Evolutionary conservation across 345 rosid species (phyloP).

Genomic region (Citrus glauca): DNA sequence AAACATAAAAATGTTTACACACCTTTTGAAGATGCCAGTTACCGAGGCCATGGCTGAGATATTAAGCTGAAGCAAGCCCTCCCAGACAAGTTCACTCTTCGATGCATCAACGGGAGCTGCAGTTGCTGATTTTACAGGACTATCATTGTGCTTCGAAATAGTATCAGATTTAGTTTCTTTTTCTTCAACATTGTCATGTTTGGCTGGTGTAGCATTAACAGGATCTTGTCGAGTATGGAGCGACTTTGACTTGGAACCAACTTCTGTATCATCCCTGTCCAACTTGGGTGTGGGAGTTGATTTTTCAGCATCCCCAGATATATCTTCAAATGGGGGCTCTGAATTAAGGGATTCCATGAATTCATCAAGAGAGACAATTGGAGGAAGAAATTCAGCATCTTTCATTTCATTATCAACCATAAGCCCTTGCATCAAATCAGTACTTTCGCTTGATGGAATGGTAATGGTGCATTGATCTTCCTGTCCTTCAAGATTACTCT

Average conservation of each 20-base stretch:
- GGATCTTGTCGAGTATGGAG: slow-evolving; percentile 25
- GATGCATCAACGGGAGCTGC: slow-evolving; percentile 16
- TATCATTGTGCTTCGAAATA: slow-evolving; percentile 20
- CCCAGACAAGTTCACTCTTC: slow-evolving; percentile 65
- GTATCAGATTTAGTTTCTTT: slow-evolving; percentile 11
- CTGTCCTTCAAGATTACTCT: slow-evolving; percentile 29
- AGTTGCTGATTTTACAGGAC: slow-evolving; percentile 23
- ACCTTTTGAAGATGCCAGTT: slow-evolving; percentile 72
- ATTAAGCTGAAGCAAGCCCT: slow-evolving; percentile 72
- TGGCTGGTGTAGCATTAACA: slow-evolving; percentile 21
- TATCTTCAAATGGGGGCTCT: slow-evolving; percentile 80
- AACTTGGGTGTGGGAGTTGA: slow-evolving; percentile 21
- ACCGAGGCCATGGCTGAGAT: slow-evolving; percentile 44
- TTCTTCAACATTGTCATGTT: slow-evolving; percentile 27
- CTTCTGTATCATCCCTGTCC: slow-evolving; percentile 40
- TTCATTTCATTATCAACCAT: slow-evolving; percentile 82
- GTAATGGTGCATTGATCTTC: slow-evolving; percentile 36
- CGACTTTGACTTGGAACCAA: slow-evolving; percentile 31
- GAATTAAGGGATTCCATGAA: slow-evolving; percentile 89
- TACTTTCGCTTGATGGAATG: slow-evolving; percentile 55
- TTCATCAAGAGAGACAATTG: slow-evolving; percentile 84
- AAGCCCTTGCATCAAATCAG: slow-evolving; percentile 50
- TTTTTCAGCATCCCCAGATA: slow-evolving; percentile 41
- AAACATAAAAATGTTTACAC: slow-evolving; percentile 2
- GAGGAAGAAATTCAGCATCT: slow-evolving; percentile 78